A percentile compares a stretch with the other conserved stretches of the same genome.
These are phyloP conservation scores for Hortaea sp. DNA, from an alignment of 2,329 filamentous ascomycete species.

Conservation along the genomic window DNA sequence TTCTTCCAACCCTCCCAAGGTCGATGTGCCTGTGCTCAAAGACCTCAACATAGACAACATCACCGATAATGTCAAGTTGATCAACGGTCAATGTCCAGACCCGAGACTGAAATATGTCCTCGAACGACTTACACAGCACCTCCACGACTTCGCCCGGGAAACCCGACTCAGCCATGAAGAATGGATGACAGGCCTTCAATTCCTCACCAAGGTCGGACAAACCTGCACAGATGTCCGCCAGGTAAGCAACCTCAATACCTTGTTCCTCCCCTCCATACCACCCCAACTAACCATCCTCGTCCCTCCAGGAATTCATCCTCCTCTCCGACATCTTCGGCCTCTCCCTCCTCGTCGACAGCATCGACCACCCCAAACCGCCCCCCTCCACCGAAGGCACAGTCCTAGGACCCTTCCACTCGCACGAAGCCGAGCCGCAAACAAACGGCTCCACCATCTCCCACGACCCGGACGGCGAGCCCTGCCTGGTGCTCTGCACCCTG, in stretches of 20 bases:
- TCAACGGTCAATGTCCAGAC: constrained; percentile 61
- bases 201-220: constrained; percentile 62
- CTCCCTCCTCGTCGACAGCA: constrained; percentile 68
- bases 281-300: background rate
- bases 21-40: constrained; percentile 46
- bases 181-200: constrained; percentile 66
- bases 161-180: constrained; percentile 65
- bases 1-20: constrained; percentile 29
- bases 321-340: constrained; percentile 71
- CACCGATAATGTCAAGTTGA: constrained; percentile 62
- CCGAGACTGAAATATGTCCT: constrained; percentile 61
- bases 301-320: constrained; percentile 55
- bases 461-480: constrained; percentile 58
- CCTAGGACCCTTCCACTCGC: constrained; percentile 73
- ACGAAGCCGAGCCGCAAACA: constrained; percentile 53
- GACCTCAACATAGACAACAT: constrained; percentile 73
- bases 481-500: constrained; percentile 64
- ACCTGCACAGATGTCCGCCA: constrained; percentile 65
- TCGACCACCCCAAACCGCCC: constrained; percentile 71
- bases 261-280: background rate
- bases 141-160: constrained; percentile 75
- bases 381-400: constrained; percentile 67
- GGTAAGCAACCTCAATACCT: constrained; percentile 31
- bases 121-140: constrained; percentile 61
- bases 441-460: constrained; percentile 55